Base-by-base conservation (phyloP, 768 basidiomycete species). In the Psilocybe tampanensis region DNA sequence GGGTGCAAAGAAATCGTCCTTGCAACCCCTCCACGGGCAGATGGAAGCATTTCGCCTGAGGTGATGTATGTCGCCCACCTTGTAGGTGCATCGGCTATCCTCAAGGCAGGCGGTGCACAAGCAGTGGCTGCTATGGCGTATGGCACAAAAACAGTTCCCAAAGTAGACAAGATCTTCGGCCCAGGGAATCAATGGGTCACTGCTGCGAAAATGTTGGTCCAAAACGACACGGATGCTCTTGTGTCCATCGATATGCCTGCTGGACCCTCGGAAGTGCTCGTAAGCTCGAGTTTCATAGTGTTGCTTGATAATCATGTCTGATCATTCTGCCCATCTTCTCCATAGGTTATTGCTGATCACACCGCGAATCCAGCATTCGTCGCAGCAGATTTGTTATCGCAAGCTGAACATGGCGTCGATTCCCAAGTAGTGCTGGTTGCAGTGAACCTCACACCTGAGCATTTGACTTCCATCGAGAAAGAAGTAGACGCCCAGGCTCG, bases 131-230 rank as follows among this genome's bases (percentile, higher is more conserved):
- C 97, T 0, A 80, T 99, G 77, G 97, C 97, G 1, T 98, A 98
- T 70, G 97, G 97, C 18, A 99, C 97, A 6, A 80, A 92, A 70
- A 90, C 90, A 3, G 94, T 95, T 6, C 94, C 95, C 15, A 98
- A 99, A 74, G 96, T 98, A 22, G 97, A 99, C 80, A 99, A 99
- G 77, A 95, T 99, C 64, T 96, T 98, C 68, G 97, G 97, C 8
- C 97, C 97, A 6, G 97, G 97, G 22, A 99, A 99, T 70, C 97
- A 98, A 71, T 99, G 95, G 94, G 97, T 99, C 21, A 99, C 96
- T 1, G 97, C 97, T 1, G 97, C 96, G 50, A 99, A 99, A 77
- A 98, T 99, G 97, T 74, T 96, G 52, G 96, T 99, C 22, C 95
- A 98, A 70, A 99, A 98, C 72, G 97, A 99, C 68, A 95, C 95